Evolutionary conservation across 495 filamentous ascomycete genomes (phyloP).

Genomic region (Penicillium canariense): DNA sequence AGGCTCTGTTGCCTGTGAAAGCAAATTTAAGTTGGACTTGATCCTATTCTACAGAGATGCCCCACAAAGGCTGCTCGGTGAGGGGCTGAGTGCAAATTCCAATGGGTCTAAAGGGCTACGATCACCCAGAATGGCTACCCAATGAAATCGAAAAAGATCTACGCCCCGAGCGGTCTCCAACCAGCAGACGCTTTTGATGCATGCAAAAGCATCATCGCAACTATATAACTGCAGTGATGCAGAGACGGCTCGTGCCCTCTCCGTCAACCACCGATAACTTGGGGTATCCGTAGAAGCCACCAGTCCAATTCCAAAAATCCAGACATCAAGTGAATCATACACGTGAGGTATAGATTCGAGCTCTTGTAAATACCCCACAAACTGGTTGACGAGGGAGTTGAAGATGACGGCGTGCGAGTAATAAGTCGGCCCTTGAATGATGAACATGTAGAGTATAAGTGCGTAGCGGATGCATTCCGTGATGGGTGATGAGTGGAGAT

Average conservation of each 20-base stretch:
- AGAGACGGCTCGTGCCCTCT: conserved; percentile 12
- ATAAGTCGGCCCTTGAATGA: conserved; percentile 50
- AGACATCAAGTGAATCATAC: conserved; percentile 30
- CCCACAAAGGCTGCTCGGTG: background rate
- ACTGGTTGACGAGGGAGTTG: conserved; percentile 29
- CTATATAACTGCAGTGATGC: conserved; percentile 16
- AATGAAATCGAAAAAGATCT: conserved; percentile 28
- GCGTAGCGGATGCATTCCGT: conserved; percentile 47
- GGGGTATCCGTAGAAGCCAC: conserved; percentile 32
- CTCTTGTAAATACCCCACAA: conserved; percentile 27
- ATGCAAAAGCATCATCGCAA: conserved; percentile 25
- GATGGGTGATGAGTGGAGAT: conserved; percentile 17
- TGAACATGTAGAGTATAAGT: conserved; percentile 49
- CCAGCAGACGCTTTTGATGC: conserved; percentile 38
- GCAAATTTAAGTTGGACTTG: no score
- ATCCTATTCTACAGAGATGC: background rate
- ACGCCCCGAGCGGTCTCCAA: conserved; percentile 21
- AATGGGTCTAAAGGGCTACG: background rate
- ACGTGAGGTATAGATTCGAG: conserved; percentile 13
- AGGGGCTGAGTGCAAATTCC: background rate
- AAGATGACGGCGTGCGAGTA: conserved; percentile 45
- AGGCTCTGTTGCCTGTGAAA: background rate
- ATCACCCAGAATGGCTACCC: conserved; percentile 15
- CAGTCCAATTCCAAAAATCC: conserved; percentile 41
- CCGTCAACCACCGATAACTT: conserved; percentile 31